These are phyloP conservation scores for Domatiomyces globalis DNA, from an alignment of 2,329 filamentous ascomycete species.

Conservation along the genomic window DNA sequence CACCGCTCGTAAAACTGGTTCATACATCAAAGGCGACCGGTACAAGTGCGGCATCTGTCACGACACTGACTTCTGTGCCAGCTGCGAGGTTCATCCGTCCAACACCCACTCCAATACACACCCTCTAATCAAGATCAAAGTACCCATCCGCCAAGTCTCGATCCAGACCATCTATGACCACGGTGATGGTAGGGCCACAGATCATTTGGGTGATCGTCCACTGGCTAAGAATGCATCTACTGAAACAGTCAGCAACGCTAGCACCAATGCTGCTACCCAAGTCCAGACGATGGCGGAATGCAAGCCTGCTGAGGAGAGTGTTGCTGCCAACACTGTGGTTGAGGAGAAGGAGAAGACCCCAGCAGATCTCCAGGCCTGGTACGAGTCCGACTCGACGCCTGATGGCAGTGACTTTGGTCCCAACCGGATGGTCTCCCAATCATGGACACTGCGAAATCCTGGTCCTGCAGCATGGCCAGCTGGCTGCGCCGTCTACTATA, in stretches of 20 bases:
- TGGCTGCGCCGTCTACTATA: constrained; percentile 79
- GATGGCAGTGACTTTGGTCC: constrained; percentile 63
- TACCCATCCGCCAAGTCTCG: constrained; percentile 71
- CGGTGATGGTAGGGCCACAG: constrained; percentile 48
- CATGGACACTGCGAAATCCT: constrained; percentile 80
- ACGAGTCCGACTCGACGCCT: constrained; percentile 60
- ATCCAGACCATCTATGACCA: constrained; percentile 76
- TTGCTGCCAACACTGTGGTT: background rate
- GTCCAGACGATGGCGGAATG: constrained; percentile 63
- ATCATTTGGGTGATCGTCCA: constrained; percentile 56
- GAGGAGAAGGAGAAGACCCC: constrained; percentile 23
- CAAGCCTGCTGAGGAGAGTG: constrained; percentile 41
- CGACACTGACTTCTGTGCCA: constrained; percentile 88
- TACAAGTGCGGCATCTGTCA: constrained; percentile 97
- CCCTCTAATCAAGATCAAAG: constrained; percentile 93
- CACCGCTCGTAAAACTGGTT: constrained; percentile 39
- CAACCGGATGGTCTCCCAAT: constrained; percentile 68
- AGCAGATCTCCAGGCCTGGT: constrained; percentile 47
- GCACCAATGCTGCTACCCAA: constrained; percentile 41
- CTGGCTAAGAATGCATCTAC: constrained; percentile 36
- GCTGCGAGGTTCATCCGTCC: constrained; percentile 74
- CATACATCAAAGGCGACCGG: constrained; percentile 65
- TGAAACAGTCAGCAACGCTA: constrained; percentile 35
- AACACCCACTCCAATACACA: constrained; percentile 91
- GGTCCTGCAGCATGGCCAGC: constrained; percentile 69